phyloP scores from a whole-genome alignment of 352 stramenopile genomes.

The Pythium dissotocum region DNA sequence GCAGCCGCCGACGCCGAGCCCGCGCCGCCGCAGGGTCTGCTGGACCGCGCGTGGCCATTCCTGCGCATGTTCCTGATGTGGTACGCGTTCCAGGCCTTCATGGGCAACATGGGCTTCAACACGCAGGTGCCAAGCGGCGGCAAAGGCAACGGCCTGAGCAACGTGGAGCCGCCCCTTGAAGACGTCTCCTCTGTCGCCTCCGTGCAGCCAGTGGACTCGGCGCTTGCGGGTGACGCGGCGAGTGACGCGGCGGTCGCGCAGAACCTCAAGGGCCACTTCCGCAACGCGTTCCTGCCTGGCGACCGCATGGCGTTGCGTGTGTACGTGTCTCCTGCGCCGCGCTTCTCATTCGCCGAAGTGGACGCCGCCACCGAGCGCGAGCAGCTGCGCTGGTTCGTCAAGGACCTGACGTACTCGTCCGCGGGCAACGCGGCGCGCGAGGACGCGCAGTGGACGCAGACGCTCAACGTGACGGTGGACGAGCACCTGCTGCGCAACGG shows the following conservation, averaged over 20 bases:
- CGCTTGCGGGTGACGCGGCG: background rate
- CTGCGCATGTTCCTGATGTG: conserved; percentile 79
- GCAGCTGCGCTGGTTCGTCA: conserved; percentile 57
- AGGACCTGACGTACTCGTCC: conserved; percentile 57
- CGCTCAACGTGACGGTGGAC: conserved; percentile 78
- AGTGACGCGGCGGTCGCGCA: background rate
- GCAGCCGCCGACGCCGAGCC: conserved; percentile 17
- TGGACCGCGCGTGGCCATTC: conserved; percentile 65
- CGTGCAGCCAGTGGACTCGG: background rate
- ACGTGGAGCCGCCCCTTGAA: background rate
- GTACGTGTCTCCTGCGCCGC: conserved; percentile 53
- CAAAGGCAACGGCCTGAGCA: background rate
- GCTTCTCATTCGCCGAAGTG: conserved; percentile 51
- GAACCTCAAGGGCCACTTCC: conserved; percentile 12
- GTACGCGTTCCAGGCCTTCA: conserved; percentile 73
- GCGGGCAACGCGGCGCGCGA: conserved; percentile 46
- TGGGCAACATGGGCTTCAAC: conserved; percentile 38
- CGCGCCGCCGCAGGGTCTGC: conserved; percentile 38
- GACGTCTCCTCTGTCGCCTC: background rate
- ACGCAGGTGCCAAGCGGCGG: conserved; percentile 17
- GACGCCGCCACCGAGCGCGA: conserved; percentile 47
- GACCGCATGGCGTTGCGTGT: conserved; percentile 61
- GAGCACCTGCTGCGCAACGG: conserved; percentile 67
- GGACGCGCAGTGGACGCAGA: conserved; percentile 46
- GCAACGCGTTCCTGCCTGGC: conserved; percentile 61